phyloP scores from a whole-genome alignment of 78 protist species.

The Emiliania huxleyi region DNA sequence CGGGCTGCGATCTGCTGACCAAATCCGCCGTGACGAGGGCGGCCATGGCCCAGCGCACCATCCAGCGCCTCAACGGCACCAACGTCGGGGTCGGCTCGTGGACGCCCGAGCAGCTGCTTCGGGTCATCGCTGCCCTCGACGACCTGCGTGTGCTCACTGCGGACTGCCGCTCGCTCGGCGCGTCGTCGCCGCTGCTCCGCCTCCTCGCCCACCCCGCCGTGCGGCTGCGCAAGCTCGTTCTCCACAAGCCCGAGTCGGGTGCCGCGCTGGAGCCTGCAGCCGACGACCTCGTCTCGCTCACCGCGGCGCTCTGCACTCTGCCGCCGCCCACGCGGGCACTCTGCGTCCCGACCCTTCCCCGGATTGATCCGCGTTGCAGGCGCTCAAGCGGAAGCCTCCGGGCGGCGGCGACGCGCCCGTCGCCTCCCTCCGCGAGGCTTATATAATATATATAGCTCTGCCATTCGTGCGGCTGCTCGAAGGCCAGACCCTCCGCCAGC shows the following conservation, averaged over 20 bases:
- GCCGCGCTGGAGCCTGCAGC: not conserved
- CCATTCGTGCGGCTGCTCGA: no score
- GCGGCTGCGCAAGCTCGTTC: slow-evolving; percentile 1
- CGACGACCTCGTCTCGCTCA: not conserved
- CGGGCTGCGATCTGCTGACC: not conserved
- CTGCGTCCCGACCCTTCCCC: no score
- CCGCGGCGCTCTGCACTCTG: no score
- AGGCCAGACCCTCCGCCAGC: no score
- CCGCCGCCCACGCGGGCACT: no score
- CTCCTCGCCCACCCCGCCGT: not conserved
- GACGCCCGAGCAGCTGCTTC: not conserved
- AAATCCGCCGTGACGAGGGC: not conserved
- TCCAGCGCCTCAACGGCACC: not conserved
- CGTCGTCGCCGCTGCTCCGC: not conserved
- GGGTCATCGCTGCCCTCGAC: not conserved
- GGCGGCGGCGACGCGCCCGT: not conserved
- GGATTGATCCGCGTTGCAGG: no score
- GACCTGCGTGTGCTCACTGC: not conserved
- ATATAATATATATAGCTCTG: no score
- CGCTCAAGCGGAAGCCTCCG: not conserved
- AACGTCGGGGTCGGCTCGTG: not conserved
- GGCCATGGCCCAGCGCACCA: not conserved
- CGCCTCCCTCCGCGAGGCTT: not conserved
- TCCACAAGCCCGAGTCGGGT: not conserved
- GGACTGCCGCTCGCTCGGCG: not conserved